These are phyloP conservation scores for Pseudoperonospora humuli DNA, from an alignment of 352 stramenopile genomes.

Conservation along the genomic window DNA sequence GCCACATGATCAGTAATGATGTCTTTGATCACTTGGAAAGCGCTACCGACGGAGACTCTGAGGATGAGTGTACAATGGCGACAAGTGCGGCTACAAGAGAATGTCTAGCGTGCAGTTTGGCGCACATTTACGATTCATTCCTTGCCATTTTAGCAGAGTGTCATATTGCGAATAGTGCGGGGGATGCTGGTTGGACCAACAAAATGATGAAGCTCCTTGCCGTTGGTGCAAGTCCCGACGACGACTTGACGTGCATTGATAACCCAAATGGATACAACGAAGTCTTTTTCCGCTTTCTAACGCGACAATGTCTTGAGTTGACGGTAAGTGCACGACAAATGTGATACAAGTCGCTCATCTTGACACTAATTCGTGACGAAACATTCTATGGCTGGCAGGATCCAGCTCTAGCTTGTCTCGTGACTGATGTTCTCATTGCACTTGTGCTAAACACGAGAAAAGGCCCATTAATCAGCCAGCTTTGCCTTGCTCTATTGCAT, in stretches of 20 bases:
- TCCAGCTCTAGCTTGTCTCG: constrained; percentile 33
- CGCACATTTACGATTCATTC: constrained; percentile 36
- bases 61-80: constrained; percentile 8
- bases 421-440: constrained; percentile 30
- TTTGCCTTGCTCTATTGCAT: constrained; percentile 55
- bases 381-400: constrained; percentile 26
- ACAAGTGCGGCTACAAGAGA: constrained; percentile 12
- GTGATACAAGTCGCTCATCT: not conserved
- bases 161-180: constrained; percentile 9
- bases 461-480: constrained; percentile 30
- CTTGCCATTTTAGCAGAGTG: constrained; percentile 32
- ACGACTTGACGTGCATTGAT: constrained; percentile 8
- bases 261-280: constrained; percentile 11
- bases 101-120: constrained; percentile 21
- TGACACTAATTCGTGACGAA: not conserved
- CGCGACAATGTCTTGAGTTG: constrained; percentile 38
- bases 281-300: constrained; percentile 41
- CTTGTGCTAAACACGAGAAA: constrained; percentile 42
- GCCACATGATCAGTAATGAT: constrained; percentile 19
- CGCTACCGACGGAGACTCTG: constrained; percentile 9
- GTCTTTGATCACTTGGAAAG: constrained; percentile 24
- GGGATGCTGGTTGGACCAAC: constrained; percentile 18
- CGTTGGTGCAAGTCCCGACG: constrained; percentile 11
- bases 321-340: constrained; percentile 24
- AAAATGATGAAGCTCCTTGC: constrained; percentile 35